Conservation (phyloP, 441 rosid species). For the Raphanus hybrid region DNA sequence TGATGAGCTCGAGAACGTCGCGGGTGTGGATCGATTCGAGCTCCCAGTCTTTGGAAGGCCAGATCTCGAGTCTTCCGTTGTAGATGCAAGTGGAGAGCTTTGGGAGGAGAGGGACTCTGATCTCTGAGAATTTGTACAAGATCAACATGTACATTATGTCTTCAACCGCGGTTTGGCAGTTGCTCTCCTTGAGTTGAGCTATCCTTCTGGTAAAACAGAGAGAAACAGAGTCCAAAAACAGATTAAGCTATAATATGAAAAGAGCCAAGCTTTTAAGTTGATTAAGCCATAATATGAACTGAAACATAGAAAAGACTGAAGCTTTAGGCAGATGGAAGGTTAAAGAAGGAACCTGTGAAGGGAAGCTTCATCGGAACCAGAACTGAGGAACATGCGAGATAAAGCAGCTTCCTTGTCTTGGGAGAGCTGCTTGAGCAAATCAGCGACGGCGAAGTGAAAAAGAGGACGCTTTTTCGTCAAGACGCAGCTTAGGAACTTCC, state of each 20-base stretch:
- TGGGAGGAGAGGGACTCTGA: constrained; percentile 82
- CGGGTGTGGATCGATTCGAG: constrained; percentile 70
- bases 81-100: constrained; percentile 76
- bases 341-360: constrained; percentile 64
- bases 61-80: constrained; percentile 74
- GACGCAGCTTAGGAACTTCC: constrained; percentile 62
- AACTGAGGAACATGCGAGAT: constrained; percentile 59
- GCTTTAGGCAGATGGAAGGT: no score
- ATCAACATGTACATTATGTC: constrained; percentile 86
- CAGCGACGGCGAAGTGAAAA: constrained; percentile 68
- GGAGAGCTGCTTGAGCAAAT: constrained; percentile 71
- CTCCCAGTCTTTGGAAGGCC: constrained; percentile 86
- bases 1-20: constrained; percentile 74
- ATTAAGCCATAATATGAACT: not conserved
- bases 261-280: not conserved
- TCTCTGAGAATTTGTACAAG: constrained; percentile 80
- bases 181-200: constrained; percentile 63
- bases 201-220: constrained; percentile 63
- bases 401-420: constrained; percentile 61
- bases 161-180: constrained; percentile 64
- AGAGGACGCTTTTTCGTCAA: constrained; percentile 70
- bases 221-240: not conserved
- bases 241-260: not conserved
- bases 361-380: constrained; percentile 66
- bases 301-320: not conserved